phyloP scores from a whole-genome alignment of 169 alveolate genomes.

The Babesia bovis region DNA sequence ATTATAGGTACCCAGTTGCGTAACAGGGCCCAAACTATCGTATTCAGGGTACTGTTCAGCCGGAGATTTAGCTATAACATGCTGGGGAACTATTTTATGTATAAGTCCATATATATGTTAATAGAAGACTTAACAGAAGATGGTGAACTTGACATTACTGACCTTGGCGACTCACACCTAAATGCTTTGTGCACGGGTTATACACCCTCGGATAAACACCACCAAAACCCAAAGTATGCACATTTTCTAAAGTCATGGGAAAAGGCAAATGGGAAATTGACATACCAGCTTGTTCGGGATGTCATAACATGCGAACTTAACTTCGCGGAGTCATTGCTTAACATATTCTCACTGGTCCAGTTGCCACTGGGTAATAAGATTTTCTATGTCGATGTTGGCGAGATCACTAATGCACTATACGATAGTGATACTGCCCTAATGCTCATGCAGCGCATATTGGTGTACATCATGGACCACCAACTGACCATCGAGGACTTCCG shows the following conservation, averaged over 20 bases:
- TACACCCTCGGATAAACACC: not conserved
- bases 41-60: slow-evolving; percentile 22
- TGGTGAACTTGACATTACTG: not conserved
- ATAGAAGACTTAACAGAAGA: not conserved
- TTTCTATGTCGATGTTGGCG: slow-evolving; percentile 9
- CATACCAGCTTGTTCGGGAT: not conserved
- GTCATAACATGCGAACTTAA: slow-evolving; percentile 22
- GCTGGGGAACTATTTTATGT: slow-evolving; percentile 43
- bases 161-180: not conserved
- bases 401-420: slow-evolving; percentile 24
- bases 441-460: slow-evolving; percentile 34
- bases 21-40: slow-evolving; percentile 9
- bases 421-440: slow-evolving; percentile 4
- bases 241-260: not conserved
- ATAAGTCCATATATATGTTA: slow-evolving; percentile 18
- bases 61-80: slow-evolving; percentile 25
- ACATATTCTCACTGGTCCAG: slow-evolving; percentile 23
- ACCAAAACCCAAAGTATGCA: not conserved
- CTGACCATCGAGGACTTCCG: slow-evolving; percentile 29
- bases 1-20: slow-evolving; percentile 22
- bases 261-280: not conserved
- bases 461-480: slow-evolving; percentile 11
- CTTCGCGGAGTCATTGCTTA: slow-evolving; percentile 47
- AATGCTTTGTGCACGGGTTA: not conserved
- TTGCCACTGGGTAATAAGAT: not conserved